Percentiles rank a stretch among this genome's conserved stretches.
phyloP scores from a whole-genome alignment of 306 rosid species.

The Corylus heterophylla region DNA sequence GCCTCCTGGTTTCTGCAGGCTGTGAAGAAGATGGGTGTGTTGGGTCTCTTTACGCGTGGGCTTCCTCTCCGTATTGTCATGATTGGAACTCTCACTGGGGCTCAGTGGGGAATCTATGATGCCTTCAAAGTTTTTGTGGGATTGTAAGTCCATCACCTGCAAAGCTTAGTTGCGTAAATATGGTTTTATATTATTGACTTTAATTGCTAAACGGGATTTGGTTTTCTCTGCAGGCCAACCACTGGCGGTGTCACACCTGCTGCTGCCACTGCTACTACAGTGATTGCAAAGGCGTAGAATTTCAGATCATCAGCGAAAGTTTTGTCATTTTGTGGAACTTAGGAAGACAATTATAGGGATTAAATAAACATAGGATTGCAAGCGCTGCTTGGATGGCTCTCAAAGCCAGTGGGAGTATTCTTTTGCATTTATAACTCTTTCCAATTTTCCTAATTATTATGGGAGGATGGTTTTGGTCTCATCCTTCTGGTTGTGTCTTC shows the following conservation, averaged over 20 bases:
- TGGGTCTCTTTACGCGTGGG: conserved; percentile 91
- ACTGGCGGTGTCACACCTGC: conserved; percentile 84
- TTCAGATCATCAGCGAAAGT: conserved; percentile 6
- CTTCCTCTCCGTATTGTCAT: conserved; percentile 96
- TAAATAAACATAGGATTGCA: conserved; percentile 51
- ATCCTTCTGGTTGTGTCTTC: conserved; percentile 45
- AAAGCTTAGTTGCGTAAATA: not conserved
- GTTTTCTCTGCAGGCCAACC: conserved; percentile 71
- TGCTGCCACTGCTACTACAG: conserved; percentile 35
- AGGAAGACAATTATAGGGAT: conserved; percentile 40
- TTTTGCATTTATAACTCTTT: conserved; percentile 41
- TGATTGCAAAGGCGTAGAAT: conserved; percentile 33
- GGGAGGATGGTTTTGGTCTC: conserved; percentile 79
- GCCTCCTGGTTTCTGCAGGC: conserved; percentile 54
- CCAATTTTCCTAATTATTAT: conserved; percentile 39
- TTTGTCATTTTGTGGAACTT: conserved; percentile 34
- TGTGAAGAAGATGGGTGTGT: conserved; percentile 72
- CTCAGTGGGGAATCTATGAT: conserved; percentile 97
- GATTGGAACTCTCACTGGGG: conserved; percentile 98
- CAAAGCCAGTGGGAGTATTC: conserved; percentile 38
- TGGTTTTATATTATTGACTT: not conserved
- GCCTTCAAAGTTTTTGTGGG: conserved; percentile 95
- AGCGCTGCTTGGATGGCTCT: conserved; percentile 47
- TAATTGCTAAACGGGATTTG: conserved; percentile 3
- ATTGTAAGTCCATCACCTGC: conserved; percentile 60